Base-by-base conservation (phyloP, 1,284 basidiomycete genomes). In the Ceratobasidium sp. region DNA sequence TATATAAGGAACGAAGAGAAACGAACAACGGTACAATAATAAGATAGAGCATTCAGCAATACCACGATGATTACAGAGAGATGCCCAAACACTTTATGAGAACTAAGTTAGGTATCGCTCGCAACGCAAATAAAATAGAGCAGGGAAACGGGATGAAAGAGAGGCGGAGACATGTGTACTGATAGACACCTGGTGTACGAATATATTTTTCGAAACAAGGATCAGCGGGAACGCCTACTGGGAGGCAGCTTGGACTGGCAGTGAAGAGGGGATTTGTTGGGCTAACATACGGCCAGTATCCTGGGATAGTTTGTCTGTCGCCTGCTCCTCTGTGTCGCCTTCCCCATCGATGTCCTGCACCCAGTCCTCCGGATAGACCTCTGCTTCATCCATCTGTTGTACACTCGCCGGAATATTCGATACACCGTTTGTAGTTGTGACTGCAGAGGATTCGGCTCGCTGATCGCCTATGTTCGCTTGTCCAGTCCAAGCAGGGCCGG, bases 291-390 rank as follows among this genome's bases (percentile, higher is more conserved):
- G 28, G 20, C 15, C 3, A 5, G 12, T 7, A 26, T 26, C 13
- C 6, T 40, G 59, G 20, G 33, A 38, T 2, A 38, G 20, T 38
- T 26, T 48, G 26, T 50, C 65, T 28, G 26, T 67, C 12, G 44
- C 26, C 15, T 50, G 65, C n/a, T 64, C 52, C 44, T 59, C 71
- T 3, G 69, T 7, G 23, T 74, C 71, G 1, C 44, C 48, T 46
- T 64, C 71, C 13, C 71, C 71, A 9, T 33, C 59, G 57, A 74
- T 74, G n/a, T 74, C 61, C 9, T 59, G 71, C 12, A 74, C 71
- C 71, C 71, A 74, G 23, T 74, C 71, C 15, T 74, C 70, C 23
- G 70, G 70, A 38, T 62, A 73, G 20, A 28, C 70, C 26, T 46
- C 69, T 46, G 56, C 33, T n/a, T 56, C 57, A 15, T 62, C 61